phyloP scores from a whole-genome alignment of 345 rosid species.

The Dipteronia sinensis region DNA sequence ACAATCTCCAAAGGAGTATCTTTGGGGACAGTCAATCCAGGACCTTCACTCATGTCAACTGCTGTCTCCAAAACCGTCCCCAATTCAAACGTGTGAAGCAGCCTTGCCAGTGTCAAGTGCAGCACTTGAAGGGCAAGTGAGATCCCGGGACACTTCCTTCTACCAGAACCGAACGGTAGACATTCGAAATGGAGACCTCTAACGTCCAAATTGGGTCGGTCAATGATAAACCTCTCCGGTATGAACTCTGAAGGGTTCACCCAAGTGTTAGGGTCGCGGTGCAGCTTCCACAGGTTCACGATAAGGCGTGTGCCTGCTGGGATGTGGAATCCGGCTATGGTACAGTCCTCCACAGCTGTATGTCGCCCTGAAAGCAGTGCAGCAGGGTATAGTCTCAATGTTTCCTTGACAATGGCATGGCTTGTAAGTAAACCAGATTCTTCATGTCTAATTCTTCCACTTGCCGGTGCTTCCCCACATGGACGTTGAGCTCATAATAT shows the following conservation, averaged over 20 bases:
- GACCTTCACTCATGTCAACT: conserved; percentile 31
- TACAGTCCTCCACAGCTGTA: conserved; percentile 34
- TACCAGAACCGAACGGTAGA: conserved; percentile 35
- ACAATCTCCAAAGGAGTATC: conserved; percentile 28
- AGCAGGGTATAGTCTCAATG: conserved; percentile 40
- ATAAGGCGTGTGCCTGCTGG: conserved; percentile 36
- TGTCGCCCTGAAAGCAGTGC: conserved; percentile 30
- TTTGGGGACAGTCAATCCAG: conserved; percentile 27
- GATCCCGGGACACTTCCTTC: conserved; percentile 38
- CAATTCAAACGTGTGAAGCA: conserved; percentile 30
- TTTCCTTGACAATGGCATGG: conserved; percentile 53
- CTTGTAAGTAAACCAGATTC: conserved; percentile 35
- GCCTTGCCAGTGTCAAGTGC: conserved; percentile 27
- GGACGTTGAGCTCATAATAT: conserved; percentile 33
- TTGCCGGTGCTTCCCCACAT: conserved; percentile 31
- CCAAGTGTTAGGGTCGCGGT: conserved; percentile 21
- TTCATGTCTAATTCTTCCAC: conserved; percentile 43
- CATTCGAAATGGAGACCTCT: conserved; percentile 29
- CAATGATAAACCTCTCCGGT: conserved; percentile 34
- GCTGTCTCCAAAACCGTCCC: not conserved
- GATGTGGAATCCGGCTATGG: conserved; percentile 28
- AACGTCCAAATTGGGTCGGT: conserved; percentile 17
- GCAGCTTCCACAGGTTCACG: conserved; percentile 33
- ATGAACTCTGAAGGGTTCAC: conserved; percentile 23
- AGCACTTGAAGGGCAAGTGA: conserved; percentile 24